Conservation (phyloP, 768 basidiomycete species). For the Suillus discolor region DNA sequence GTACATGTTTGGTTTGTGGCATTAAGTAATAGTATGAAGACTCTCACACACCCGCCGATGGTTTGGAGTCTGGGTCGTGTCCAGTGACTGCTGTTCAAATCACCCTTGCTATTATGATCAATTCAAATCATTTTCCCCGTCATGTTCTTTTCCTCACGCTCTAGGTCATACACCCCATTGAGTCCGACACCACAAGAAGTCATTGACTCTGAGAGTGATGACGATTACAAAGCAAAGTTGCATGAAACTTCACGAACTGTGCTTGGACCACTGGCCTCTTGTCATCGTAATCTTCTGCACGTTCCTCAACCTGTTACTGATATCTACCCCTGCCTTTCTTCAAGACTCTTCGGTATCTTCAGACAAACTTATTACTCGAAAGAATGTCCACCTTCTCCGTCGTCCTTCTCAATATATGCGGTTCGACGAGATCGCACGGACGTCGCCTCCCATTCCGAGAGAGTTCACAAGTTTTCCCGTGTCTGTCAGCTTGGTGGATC, state of each 20-base stretch:
- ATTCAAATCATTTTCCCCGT: not conserved
- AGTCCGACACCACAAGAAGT: not conserved
- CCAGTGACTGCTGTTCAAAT: slow-evolving; percentile 5
- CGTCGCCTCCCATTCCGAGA: not conserved
- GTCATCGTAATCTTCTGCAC: slow-evolving; percentile 1
- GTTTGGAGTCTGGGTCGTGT: not conserved
- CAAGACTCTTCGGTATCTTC: not conserved
- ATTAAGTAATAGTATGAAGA: not conserved
- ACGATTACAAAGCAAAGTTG: not conserved
- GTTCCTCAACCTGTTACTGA: not conserved
- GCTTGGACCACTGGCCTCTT: not conserved
- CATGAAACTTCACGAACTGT: not conserved
- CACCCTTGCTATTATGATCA: not conserved
- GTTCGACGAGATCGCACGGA: not conserved
- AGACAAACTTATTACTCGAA: not conserved
- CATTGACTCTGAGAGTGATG: not conserved
- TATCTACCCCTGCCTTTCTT: not conserved
- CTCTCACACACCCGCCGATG: not conserved
- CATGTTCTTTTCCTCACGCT: not conserved
- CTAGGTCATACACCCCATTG: not conserved
- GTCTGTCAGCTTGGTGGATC: slow-evolving; percentile 1
- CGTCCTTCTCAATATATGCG: slow-evolving; percentile 4
- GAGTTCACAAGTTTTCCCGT: not conserved
- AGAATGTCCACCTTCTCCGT: not conserved
- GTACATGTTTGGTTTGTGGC: too few relatives aligned